These are phyloP conservation scores for Colletotrichum sp. DNA, from an alignment of 2,329 filamentous ascomycete genomes.

Conservation along the genomic window DNA sequence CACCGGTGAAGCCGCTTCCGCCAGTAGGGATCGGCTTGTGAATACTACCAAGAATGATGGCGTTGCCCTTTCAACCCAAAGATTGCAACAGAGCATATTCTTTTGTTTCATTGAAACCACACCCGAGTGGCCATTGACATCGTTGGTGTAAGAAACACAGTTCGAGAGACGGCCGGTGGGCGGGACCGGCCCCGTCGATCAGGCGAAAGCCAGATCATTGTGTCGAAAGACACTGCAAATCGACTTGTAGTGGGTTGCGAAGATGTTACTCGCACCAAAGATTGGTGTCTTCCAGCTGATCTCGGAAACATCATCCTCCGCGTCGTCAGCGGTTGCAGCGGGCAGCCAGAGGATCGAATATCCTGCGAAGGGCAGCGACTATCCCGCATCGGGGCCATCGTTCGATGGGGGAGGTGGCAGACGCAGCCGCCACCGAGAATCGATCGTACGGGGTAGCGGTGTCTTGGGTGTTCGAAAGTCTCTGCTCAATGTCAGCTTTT, in stretches of 20 bases:
- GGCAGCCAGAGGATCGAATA: neutral
- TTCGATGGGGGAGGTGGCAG: neutral
- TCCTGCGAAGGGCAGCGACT: neutral
- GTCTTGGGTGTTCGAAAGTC: neutral
- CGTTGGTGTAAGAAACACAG: neutral
- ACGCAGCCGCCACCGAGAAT: neutral
- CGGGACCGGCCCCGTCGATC: neutral
- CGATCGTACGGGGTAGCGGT: neutral
- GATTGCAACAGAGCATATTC: neutral
- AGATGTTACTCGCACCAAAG: rapidly evolving
- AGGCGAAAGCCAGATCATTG: neutral
- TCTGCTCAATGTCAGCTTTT: neutral
- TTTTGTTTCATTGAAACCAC: neutral
- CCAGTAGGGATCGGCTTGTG: neutral
- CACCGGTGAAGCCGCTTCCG: neutral
- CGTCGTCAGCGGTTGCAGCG: neutral
- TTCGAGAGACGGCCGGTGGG: neutral
- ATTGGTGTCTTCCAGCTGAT: neutral
- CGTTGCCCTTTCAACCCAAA: neutral
- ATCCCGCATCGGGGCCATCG: neutral
- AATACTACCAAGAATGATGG: neutral
- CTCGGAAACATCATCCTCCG: neutral
- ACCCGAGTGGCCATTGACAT: neutral
- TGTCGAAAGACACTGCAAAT: neutral
- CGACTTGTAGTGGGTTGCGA: neutral